Conservation (phyloP, 257 asterid genomes). For the Marsdenia floribunda region DNA sequence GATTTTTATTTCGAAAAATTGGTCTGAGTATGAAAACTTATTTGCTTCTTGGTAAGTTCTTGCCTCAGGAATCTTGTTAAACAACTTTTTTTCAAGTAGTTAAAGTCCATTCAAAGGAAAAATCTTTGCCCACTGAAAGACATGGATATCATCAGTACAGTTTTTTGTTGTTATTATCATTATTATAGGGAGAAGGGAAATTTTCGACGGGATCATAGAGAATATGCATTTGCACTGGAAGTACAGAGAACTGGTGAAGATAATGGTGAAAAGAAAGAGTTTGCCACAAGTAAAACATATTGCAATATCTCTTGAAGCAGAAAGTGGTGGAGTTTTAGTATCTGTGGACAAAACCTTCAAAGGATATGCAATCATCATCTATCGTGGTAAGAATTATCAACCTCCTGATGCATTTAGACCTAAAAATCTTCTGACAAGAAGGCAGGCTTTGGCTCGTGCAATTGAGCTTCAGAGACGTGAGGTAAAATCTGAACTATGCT, state of each 20-base stretch:
- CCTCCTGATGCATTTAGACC: conserved; percentile 62
- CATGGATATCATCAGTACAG: conserved; percentile 11
- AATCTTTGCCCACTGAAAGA: neutral
- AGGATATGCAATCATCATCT: conserved; percentile 67
- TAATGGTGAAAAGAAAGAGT: conserved; percentile 56
- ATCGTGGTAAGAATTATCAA: conserved; percentile 89
- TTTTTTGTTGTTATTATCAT: conserved; percentile 5
- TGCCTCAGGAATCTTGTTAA: neutral
- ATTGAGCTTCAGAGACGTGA: conserved; percentile 91
- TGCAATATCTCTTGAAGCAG: conserved; percentile 81
- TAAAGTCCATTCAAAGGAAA: neutral
- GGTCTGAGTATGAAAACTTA: conserved; percentile 92
- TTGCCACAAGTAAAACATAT: conserved; percentile 68
- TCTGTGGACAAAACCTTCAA: conserved; percentile 62
- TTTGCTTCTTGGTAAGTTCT: conserved; percentile 54
- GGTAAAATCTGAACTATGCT: conserved; percentile 32
- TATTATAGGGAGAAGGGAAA: conserved; percentile 69
- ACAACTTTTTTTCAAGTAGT: neutral
- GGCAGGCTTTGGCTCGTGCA: conserved; percentile 91
- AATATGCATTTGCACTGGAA: conserved; percentile 97
- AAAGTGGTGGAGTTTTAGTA: conserved; percentile 90
- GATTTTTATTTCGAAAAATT: conserved; percentile 70
- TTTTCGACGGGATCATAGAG: conserved; percentile 87
- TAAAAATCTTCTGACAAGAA: conserved; percentile 63
- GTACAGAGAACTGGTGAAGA: conserved; percentile 83